Conservation (phyloP, 2,329 filamentous ascomycete genomes). For the Macrophomina pseudophaseolina region DNA sequence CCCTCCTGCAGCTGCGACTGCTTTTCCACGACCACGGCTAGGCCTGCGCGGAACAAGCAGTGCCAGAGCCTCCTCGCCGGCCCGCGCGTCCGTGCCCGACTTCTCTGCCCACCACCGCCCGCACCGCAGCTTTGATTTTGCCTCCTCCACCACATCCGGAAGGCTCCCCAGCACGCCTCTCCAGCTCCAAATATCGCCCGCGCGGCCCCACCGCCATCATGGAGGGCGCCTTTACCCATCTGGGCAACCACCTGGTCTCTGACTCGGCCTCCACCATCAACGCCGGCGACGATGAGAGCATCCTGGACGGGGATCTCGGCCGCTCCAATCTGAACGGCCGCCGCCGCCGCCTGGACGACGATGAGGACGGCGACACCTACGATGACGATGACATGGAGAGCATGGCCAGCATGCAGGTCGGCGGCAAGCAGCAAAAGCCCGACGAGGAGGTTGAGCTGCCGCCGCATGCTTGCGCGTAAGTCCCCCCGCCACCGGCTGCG, state of each 20-base stretch:
- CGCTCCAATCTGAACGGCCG: slow-evolving; percentile 64
- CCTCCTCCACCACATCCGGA: slow-evolving; percentile 18
- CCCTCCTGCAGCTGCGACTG: background rate
- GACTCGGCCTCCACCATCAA: slow-evolving; percentile 87
- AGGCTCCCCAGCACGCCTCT: slow-evolving; percentile 21
- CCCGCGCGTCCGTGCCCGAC: slow-evolving; percentile 15
- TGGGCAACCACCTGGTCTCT: slow-evolving; percentile 84
- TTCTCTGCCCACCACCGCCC: slow-evolving; percentile 25
- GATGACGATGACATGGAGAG: slow-evolving; percentile 76
- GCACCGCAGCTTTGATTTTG: slow-evolving; percentile 26
- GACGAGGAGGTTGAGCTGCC: slow-evolving; percentile 88
- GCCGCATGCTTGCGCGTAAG: slow-evolving; percentile 90
- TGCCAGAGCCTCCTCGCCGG: slow-evolving; percentile 2
- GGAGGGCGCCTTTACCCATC: slow-evolving; percentile 88
- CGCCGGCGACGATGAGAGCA: slow-evolving; percentile 84
- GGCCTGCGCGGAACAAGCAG: background rate
- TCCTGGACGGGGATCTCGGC: slow-evolving; percentile 69
- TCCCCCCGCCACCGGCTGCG: slow-evolving; percentile 26
- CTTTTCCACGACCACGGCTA: background rate
- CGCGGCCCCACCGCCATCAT: slow-evolving; percentile 52
- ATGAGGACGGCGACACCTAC: slow-evolving; percentile 82
- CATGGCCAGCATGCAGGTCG: slow-evolving; percentile 80
- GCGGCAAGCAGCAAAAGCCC: slow-evolving; percentile 61
- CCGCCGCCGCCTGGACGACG: slow-evolving; percentile 74
- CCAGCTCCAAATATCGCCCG: slow-evolving; percentile 28